Evolutionary conservation across 805 yeast species (phyloP), one percentile per base, ranked within the genome.

Genomic region (Kazachstania africana): DNA sequence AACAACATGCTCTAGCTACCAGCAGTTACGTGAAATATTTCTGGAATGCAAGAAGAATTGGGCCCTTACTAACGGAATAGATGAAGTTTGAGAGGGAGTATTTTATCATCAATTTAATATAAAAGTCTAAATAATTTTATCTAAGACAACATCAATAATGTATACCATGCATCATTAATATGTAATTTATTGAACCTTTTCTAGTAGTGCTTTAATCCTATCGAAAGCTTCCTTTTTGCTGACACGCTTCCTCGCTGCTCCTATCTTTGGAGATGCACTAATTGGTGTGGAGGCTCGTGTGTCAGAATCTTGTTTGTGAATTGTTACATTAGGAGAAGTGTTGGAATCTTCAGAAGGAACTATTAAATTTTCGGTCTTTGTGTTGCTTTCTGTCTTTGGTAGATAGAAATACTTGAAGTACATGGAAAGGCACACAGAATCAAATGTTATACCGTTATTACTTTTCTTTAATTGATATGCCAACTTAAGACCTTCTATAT

Each of bases 11-110:
- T 59, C 65, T 23, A 65, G 72, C 42, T 62, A 61, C 27, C 59
- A 49, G 2, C 59, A 57, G 24, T 55, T 83, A 40, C 53, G 70
- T 27, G 53, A 53, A 24, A 55, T 79, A 1, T 79, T 81, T 43
- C 45, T 66, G 18, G 75, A 72, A 38, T 88, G 85, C 0, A 70
- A 68, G 37, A 46, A 57, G 8, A 55, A 57, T 32, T 72, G 69
- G 67, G 56, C 47, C 43, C 50, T 35, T 39, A 62, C 56, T 34
- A 49, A 47, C 24, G 55, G 47, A 25, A 39, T 49, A 15, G 62
- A 54, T 24, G 53, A 48, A 12, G 37, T 32, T n/a, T n/a, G n/a
- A n/a, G n/a, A n/a, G n/a, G n/a, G n/a, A n/a, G n/a, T n/a, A n/a
- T n/a, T n/a, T n/a, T n/a, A n/a, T n/a, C n/a, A n/a, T n/a, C n/a